A percentile compares a stretch with the other conserved stretches of the same genome.
Evolutionary conservation across 108 stramenopile genomes (phyloP).

Genomic region (Mediolabrus comicus): DNA sequence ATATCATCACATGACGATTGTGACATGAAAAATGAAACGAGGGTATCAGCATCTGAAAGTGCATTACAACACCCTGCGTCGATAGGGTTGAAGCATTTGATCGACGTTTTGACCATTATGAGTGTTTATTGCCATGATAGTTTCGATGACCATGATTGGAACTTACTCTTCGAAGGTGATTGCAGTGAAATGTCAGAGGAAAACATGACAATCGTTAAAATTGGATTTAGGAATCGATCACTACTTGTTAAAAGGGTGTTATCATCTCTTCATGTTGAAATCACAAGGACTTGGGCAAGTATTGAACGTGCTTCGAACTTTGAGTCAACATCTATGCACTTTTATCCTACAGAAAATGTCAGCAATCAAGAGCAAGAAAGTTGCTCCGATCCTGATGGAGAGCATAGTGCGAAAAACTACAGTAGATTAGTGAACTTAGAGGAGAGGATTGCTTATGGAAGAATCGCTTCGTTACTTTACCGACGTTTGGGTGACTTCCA

Average conservation of each 20-base stretch:
- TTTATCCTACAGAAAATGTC: slow-evolving; percentile 26
- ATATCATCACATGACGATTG: neutral
- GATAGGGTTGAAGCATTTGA: slow-evolving; percentile 24
- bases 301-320: slow-evolving; percentile 48
- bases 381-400: neutral
- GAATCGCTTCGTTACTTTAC: slow-evolving; percentile 50
- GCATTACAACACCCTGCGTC: slow-evolving; percentile 44
- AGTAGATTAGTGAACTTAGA: slow-evolving; percentile 52
- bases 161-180: slow-evolving; percentile 21
- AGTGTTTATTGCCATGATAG: slow-evolving; percentile 46
- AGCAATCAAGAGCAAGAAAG: neutral
- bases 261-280: slow-evolving; percentile 53
- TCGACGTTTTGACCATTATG: slow-evolving; percentile 49
- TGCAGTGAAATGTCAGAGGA: neutral
- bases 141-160: slow-evolving; percentile 33
- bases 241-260: slow-evolving; percentile 32
- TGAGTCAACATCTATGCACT: slow-evolving; percentile 32
- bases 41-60: neutral
- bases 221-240: slow-evolving; percentile 59
- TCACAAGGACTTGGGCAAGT: slow-evolving; percentile 55
- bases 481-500: slow-evolving; percentile 37
- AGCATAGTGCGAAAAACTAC: slow-evolving; percentile 42
- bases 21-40: neutral
- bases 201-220: slow-evolving; percentile 20
- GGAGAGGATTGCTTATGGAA: slow-evolving; percentile 57